Evolutionary conservation across 148 eudicot genomes (phyloP), one percentile per base, ranked within the genome.

Genomic region (Dianthus caryophyllus): DNA sequence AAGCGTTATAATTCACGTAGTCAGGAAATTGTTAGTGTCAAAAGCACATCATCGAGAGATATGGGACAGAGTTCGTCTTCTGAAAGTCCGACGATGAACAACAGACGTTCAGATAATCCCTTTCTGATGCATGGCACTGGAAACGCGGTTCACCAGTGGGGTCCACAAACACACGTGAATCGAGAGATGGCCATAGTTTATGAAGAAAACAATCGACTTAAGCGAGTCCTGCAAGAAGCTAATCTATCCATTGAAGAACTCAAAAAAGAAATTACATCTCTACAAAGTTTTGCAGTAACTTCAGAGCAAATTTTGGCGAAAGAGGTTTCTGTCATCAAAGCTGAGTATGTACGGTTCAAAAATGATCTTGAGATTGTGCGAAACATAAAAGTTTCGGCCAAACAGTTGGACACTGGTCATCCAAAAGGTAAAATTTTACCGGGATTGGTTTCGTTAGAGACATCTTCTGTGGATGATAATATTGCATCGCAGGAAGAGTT

Each of bases 161-260:
- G 82, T 46, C 68, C 84, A 13, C 87, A 84, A 67, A 73, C 65
- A 64, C 80, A 84, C 21, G 52, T 76, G 54, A 90, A 93, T 55
- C 78, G 76, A 75, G 87, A 86, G 69, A 68, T 88, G 61, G 79
- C 81, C 54, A 67, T 77, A 71, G 83, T 79, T 73, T 70, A 82
- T 77, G 89, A 83, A 78, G 98, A 86, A 76, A 88, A 88, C 66
- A 74, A 51, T 60, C 77, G 82, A 66, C 97, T 94, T 29, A 79
- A 75, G 63, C 80, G 76, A 64, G 77, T 75, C 84, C 76, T 86
- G 81, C 93, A 86, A 76, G 78, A 81, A 53, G 89, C 96, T 25
- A 88, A 94, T 64, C 81, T 77, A 36, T 84, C 96, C 50, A 68
- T 94, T 12, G 69, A 74, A 64, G 87, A 86, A 70, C 87, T 93